Base-by-base conservation (phyloP, 352 stramenopile genomes). In the Phytophthora sp. region DNA sequence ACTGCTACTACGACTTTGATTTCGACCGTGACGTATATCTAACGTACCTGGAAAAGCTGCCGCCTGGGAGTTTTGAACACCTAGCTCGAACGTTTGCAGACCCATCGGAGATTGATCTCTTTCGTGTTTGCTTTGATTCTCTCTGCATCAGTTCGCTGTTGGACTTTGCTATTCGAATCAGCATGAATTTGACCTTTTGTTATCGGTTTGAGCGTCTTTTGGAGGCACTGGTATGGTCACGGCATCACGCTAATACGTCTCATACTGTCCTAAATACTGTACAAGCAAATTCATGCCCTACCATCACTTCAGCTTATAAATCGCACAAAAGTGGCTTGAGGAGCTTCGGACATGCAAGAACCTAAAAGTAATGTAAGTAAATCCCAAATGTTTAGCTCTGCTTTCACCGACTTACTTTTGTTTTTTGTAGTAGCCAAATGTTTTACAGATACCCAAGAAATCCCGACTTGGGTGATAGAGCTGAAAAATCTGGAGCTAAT, bases 301-400 rank as follows among this genome's bases (percentile, higher is more conserved):
- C 52, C 34, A 1, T 68, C 58, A 0, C 44, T 87, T 7, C 74
- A 84, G 35, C n/a, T 84, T 17, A 74, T 77, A 37, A 83, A 87
- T 32, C 60, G 61, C 1, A 45, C 20, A 45, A 3, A 32, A 45
- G 6, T 61, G 26, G 45, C 74, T 72, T 1, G 50, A 69, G 1
- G 49, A 77, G 34, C 41, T 87, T 10, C 37, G 58, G 4, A 11
- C 5, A 0, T 82, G 77, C 32, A 30, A 13, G 24, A 21, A 26
- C 12, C 18, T 62, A n/a, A 37, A 44, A 32, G 18, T 26, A 13
- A 54, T 62, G 54, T 62, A 26, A 10, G 42, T 49, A 10, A 21
- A 11, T 37, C 4, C 49, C n/a, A 8, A 20, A 17, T 11, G 42
- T 45, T 12, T 42, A 67, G 24, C 17, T 55, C 20, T 12, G 5